phyloP scores from a whole-genome alignment of 2,329 filamentous ascomycete genomes.

The Ascochyta fabae region DNA sequence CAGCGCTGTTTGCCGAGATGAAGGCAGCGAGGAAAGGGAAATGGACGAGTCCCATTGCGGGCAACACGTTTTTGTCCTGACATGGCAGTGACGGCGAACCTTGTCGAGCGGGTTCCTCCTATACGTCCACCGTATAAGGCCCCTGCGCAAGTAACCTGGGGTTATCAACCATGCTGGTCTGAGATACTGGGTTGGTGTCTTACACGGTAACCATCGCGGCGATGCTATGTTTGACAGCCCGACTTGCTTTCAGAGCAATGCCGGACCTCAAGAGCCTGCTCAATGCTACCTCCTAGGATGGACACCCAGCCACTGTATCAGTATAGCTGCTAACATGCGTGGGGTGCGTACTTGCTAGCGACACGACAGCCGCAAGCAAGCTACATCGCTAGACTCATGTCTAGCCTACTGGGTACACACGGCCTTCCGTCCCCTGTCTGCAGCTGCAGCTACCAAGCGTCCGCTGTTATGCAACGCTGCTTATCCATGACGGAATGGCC shows the following conservation, averaged over 20 bases:
- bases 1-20: slow-evolving; percentile 56
- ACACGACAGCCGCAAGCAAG: neutral
- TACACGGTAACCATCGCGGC: neutral
- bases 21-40: slow-evolving; percentile 52
- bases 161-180: neutral
- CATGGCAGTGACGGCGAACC: neutral
- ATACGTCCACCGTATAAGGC: neutral
- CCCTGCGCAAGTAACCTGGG: neutral
- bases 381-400: neutral
- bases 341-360: neutral
- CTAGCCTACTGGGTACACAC: slow-evolving; percentile 1
- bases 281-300: neutral
- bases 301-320: neutral
- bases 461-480: slow-evolving; percentile 12
- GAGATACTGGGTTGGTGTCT: neutral
- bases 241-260: neutral
- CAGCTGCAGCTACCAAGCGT: slow-evolving; percentile 5
- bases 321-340: neutral
- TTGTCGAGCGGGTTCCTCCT: neutral
- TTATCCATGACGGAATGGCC: slow-evolving; percentile 14
- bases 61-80: slow-evolving; percentile 41
- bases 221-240: neutral
- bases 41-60: slow-evolving; percentile 45
- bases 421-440: neutral
- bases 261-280: neutral